Percentiles rank a stretch among this genome's conserved stretches.
Conservation (phyloP, 2,329 filamentous ascomycete species). For the Fusarium sp. region DNA sequence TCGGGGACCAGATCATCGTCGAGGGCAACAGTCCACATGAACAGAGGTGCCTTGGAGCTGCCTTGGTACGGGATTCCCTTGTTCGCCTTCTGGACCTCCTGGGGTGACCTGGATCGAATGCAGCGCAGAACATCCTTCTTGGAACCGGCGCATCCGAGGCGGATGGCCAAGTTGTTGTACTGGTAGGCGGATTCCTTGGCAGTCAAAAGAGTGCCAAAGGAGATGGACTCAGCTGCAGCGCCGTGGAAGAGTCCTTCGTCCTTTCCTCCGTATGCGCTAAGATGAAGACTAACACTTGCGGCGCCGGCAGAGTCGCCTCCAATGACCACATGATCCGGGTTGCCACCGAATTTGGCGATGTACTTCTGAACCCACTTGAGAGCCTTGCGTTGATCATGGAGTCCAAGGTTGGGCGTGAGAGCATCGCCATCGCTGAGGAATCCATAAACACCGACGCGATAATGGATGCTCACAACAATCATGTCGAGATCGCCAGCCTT, state of each 20-base stretch:
- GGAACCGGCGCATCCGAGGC: constrained; percentile 53
- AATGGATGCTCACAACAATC: constrained; percentile 79
- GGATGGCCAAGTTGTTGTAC: constrained; percentile 60
- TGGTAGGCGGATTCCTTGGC: constrained; percentile 62
- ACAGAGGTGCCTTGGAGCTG: constrained; percentile 53
- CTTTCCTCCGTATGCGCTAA: constrained; percentile 65
- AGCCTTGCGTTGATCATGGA: constrained; percentile 76
- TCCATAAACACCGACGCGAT: constrained; percentile 79
- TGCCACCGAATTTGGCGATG: constrained; percentile 74
- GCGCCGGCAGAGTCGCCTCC: constrained; percentile 77
- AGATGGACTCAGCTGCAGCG: constrained; percentile 62
- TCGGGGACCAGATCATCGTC: constrained; percentile 65
- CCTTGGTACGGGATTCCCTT: constrained; percentile 51
- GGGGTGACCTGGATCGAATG: constrained; percentile 56
- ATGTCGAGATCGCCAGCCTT: constrained; percentile 69
- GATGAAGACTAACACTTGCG: constrained; percentile 71
- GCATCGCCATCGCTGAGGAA: constrained; percentile 72
- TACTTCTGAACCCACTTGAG: constrained; percentile 76
- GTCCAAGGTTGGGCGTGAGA: constrained; percentile 73
- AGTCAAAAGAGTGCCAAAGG: constrained; percentile 61
- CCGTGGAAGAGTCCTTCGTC: constrained; percentile 63
- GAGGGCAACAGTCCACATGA: constrained; percentile 65
- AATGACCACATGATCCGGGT: constrained; percentile 74
- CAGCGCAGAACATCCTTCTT: constrained; percentile 57
- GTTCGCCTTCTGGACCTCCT: constrained; percentile 57